Evolutionary conservation across 1,139 yeast genomes (phyloP).

Genomic region (Magnusiomyces ingens): DNA sequence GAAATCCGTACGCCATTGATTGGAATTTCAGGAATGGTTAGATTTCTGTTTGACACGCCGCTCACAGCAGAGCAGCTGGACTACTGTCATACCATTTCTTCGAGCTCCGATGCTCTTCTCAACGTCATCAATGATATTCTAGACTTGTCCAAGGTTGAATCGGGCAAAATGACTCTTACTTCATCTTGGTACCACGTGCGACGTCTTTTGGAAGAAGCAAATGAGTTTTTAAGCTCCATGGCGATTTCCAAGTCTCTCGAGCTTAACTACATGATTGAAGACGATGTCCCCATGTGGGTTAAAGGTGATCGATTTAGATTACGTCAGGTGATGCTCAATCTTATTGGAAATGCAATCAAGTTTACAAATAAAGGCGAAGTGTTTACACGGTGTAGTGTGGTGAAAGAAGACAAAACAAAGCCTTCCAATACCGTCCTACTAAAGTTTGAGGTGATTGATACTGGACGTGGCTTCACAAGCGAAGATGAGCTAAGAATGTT

Average conservation of each 20-base stretch:
- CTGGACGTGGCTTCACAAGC: slow-evolving; percentile 82
- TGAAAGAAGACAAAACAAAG: slow-evolving; percentile 1
- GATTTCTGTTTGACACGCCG: slow-evolving; percentile 79
- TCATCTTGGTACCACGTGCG: slow-evolving; percentile 68
- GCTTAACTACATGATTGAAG: slow-evolving; percentile 67
- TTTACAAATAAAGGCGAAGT: slow-evolving; percentile 75
- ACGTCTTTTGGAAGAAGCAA: slow-evolving; percentile 72
- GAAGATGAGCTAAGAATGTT: slow-evolving; percentile 55
- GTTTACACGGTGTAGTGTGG: slow-evolving; percentile 28
- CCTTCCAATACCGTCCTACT: slow-evolving; percentile 37
- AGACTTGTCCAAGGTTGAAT: slow-evolving; percentile 78
- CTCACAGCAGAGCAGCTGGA: slow-evolving; percentile 74
- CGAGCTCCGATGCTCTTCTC: slow-evolving; percentile 66
- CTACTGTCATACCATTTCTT: slow-evolving; percentile 74
- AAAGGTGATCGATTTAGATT: slow-evolving; percentile 87
- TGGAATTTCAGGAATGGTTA: slow-evolving; percentile 92
- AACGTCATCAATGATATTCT: slow-evolving; percentile 76
- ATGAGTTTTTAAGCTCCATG: slow-evolving; percentile 70
- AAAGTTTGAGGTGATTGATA: slow-evolving; percentile 71
- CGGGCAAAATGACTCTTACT: slow-evolving; percentile 77
- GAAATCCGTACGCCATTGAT: slow-evolving; percentile 88
- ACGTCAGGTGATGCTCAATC: slow-evolving; percentile 80
- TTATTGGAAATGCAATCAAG: slow-evolving; percentile 80
- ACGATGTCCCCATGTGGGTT: slow-evolving; percentile 70
- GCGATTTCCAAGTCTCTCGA: slow-evolving; percentile 73